Base-by-base conservation (phyloP, 495 filamentous ascomycete species). In the Penicillium subrubescens region DNA sequence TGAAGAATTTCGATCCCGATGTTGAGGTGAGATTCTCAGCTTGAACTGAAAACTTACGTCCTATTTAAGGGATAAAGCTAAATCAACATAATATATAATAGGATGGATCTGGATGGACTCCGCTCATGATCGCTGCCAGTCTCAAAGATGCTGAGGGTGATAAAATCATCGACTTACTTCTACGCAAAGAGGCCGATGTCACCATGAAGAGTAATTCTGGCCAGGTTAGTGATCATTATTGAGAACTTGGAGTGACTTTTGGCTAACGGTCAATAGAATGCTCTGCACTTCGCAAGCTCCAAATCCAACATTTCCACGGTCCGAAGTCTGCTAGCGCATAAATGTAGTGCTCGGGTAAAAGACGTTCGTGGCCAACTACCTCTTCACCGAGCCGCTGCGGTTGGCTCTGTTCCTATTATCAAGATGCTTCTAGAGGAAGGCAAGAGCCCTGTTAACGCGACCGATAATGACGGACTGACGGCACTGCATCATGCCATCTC, bases 51-150 rank as follows among this genome's bases (percentile, higher is more conserved):
- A 2, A 1, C 12, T n/a, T 8, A 19, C 2, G 7, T n/a, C 14
- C 10, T 23, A 25, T 48, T 3, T 21, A 3, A n/a, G 21, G 6
- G 4, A 2, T 1, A 25, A 2, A 48, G 5, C 44, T 48, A 25
- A 48, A 23, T 48, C 21, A 5, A 25, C 12, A 19, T 6, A 23
- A 23, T 48, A 1, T 48, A 46, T 25, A 65, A 50, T 55, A 92
- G 87, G 95, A 99, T 73, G 93, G 89, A 19, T 89, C 88, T 10
- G 94, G 94, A 57, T 99, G 95, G 95, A 96, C 94, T 12, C 90
- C 92, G 1, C 82, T 97, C 27, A 97, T 97, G 94, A 97, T 97
- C 57, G 90, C 94, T 11, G 85, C 90, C 11, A 93, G 89, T 64
- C 82, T 96, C 39, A 86, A 84, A 64, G 88, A 88, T 66, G 90